phyloP scores from a whole-genome alignment of 148 eudicot species.

The Persicaria tinctoria region DNA sequence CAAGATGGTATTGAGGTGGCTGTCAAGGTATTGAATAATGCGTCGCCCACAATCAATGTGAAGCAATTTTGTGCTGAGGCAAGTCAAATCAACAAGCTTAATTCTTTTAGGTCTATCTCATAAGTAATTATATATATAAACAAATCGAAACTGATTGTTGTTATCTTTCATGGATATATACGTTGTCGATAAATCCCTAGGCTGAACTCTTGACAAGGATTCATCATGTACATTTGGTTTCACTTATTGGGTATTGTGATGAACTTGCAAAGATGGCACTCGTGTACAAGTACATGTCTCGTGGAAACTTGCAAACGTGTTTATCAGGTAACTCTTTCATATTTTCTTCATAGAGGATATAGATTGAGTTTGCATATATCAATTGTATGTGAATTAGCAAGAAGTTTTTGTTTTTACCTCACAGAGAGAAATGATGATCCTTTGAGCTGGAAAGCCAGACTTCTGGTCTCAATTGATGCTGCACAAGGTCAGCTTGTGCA shows the following conservation, averaged over 20 bases:
- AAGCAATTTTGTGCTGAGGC: slow-evolving; percentile 19
- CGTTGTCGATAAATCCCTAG: slow-evolving; percentile 13
- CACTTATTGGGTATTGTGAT: slow-evolving; percentile 39
- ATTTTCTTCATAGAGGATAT: too few relatives aligned
- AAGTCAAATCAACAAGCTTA: not conserved
- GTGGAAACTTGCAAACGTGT: slow-evolving; percentile 19
- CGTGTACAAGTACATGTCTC: slow-evolving; percentile 37
- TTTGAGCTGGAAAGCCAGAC: slow-evolving; percentile 9
- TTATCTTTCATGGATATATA: not conserved
- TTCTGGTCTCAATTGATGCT: slow-evolving; percentile 11
- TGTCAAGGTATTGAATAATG: slow-evolving; percentile 16
- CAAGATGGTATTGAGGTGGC: slow-evolving; percentile 18
- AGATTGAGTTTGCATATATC: too few relatives aligned
- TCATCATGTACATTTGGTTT: slow-evolving; percentile 37
- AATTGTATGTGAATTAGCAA: too few relatives aligned
- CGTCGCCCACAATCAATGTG: slow-evolving; percentile 28
- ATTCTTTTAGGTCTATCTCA: not conserved
- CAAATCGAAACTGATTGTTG: not conserved
- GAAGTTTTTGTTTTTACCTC: too few relatives aligned
- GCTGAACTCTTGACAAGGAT: slow-evolving; percentile 30
- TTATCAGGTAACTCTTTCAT: slow-evolving; percentile 19
- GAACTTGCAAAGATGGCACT: slow-evolving; percentile 25
- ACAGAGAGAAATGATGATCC: not conserved
- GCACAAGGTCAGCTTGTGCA: slow-evolving; percentile 21
- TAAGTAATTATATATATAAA: too few relatives aligned